Conservation (phyloP, 108 stramenopile species). For the Cyclostephanos invisitatus region DNA sequence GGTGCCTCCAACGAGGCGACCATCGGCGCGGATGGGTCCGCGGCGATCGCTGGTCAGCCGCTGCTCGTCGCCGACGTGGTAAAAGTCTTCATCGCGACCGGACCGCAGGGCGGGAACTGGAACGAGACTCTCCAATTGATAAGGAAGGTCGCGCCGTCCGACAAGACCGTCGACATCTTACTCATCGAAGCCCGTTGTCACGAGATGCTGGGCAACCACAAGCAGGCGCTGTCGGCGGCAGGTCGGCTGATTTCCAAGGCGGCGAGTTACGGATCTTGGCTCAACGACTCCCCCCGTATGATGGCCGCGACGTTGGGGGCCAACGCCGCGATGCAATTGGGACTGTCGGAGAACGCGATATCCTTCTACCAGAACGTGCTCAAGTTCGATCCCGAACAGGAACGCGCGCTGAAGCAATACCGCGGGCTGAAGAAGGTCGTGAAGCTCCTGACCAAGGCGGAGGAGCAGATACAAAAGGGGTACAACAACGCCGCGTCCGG, state of each 20-base stretch:
- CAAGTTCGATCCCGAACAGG: slow-evolving; percentile 65
- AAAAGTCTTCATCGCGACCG: slow-evolving; percentile 31
- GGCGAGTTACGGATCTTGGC: slow-evolving; percentile 51
- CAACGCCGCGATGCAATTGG: slow-evolving; percentile 64
- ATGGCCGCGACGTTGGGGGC: slow-evolving; percentile 57
- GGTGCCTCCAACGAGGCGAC: slow-evolving; percentile 9
- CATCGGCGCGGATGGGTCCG: slow-evolving; percentile 31
- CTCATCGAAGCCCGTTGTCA: slow-evolving; percentile 64
- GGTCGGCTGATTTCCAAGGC: slow-evolving; percentile 54
- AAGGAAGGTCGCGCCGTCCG: slow-evolving; percentile 47
- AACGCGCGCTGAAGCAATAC: slow-evolving; percentile 57
- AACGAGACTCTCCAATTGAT: slow-evolving; percentile 47
- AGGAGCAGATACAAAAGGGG: slow-evolving; percentile 59
- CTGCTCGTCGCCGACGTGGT: slow-evolving; percentile 36
- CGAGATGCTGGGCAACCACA: slow-evolving; percentile 57
- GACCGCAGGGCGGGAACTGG: slow-evolving; percentile 45
- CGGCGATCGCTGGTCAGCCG: slow-evolving; percentile 11
- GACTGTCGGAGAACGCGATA: slow-evolving; percentile 56
- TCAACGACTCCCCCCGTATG: slow-evolving; percentile 54
- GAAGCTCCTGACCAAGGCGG: slow-evolving; percentile 55
- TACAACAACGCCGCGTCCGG: slow-evolving; percentile 59
- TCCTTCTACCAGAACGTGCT: slow-evolving; percentile 64
- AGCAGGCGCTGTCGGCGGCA: slow-evolving; percentile 50
- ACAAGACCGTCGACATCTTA: slow-evolving; percentile 50
- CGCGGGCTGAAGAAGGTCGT: slow-evolving; percentile 63